Evolutionary conservation across 768 basidiomycete genomes (phyloP).

Genomic region (Calocybe cyanea): DNA sequence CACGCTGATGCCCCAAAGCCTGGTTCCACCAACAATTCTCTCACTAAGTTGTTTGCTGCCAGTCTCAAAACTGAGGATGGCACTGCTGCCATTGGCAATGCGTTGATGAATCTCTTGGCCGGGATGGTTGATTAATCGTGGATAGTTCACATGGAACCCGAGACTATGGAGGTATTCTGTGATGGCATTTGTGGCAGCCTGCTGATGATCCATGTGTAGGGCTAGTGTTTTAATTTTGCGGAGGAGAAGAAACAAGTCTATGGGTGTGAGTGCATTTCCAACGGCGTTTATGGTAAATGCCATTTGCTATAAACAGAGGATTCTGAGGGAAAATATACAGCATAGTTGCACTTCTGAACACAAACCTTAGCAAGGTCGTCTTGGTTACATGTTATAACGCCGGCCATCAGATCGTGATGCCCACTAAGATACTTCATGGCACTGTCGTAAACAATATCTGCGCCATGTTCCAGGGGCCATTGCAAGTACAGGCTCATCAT

Average conservation of each 20-base stretch:
- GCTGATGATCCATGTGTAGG: constrained; percentile 93
- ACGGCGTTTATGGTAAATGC: constrained; percentile 90
- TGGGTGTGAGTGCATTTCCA: constrained; percentile 92
- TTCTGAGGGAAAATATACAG: constrained; percentile 6
- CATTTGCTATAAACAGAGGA: constrained; percentile 58
- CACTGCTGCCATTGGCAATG: constrained; percentile 88
- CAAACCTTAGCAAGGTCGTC: constrained; percentile 85
- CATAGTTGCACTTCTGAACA: neutral
- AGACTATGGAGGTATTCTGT: constrained; percentile 81
- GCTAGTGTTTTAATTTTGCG: constrained; percentile 96
- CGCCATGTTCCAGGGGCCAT: constrained; percentile 91
- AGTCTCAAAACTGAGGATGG: constrained; percentile 93
- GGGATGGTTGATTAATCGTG: constrained; percentile 80
- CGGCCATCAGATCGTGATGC: constrained; percentile 99
- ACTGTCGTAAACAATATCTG: constrained; percentile 97
- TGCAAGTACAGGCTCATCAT: constrained; percentile 99
- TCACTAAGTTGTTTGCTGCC: constrained; percentile 89
- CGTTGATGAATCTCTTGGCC: constrained; percentile 85
- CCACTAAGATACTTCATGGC: constrained; percentile 97
- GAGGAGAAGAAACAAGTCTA: constrained; percentile 94
- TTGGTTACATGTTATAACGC: constrained; percentile 86
- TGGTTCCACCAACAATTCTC: constrained; percentile 85
- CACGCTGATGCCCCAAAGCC: constrained; percentile 98
- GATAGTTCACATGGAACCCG: constrained; percentile 91
- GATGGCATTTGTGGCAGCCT: constrained; percentile 74